Evolutionary conservation across 2,329 filamentous ascomycete species (phyloP), one percentile per base, ranked within the genome.

Genomic region (Tolypocladium amazonense): DNA sequence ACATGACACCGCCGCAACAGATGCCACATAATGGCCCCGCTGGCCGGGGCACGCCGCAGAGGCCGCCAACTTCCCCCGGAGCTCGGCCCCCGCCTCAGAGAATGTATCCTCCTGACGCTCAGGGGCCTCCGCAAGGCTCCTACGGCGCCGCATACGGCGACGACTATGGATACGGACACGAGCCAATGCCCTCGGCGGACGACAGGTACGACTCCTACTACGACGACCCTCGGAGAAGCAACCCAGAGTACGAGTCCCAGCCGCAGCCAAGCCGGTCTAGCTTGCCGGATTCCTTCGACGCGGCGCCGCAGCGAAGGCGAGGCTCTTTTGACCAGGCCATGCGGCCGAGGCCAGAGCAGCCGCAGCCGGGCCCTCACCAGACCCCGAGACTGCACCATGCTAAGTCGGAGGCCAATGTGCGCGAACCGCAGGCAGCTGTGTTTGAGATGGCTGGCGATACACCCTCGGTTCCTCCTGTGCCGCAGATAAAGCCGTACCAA

Each of bases 401-500:
- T 20, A 86, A 86, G 64, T 89, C 87, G 14, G 87, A 89, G 67
- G 86, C 87, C 37, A 82, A 88, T 67, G 73, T 88, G 60, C 79
- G 83, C 41, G 80, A 85, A 64, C 80, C 82, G 4, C 84, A 89
- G 65, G 79, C 84, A 2, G 88, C 88, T 11, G 80, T 89, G 1
- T 91, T 91, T 65, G 89, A 91, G 67, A 88, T 92, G 81, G 85
- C 83, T 2, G 80, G 76, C 33, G 86, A 89, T 65, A 77, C 79
- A 25, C 84, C 83, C 27, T 75, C 78, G 3, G 72, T 86, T 37
- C 85, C 86, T 14, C 77, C 74, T 47, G 74, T 79, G 68, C 80
- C 73, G 59, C 61, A 65, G 20, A 63, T 69, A 58, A 58, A 69
- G 61, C 61, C 69, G 30, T 72, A 71, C 55, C 70, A 66, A 25